Conservation (phyloP, 176 grass and related monocot species). For the Phoenix dactylifera region DNA sequence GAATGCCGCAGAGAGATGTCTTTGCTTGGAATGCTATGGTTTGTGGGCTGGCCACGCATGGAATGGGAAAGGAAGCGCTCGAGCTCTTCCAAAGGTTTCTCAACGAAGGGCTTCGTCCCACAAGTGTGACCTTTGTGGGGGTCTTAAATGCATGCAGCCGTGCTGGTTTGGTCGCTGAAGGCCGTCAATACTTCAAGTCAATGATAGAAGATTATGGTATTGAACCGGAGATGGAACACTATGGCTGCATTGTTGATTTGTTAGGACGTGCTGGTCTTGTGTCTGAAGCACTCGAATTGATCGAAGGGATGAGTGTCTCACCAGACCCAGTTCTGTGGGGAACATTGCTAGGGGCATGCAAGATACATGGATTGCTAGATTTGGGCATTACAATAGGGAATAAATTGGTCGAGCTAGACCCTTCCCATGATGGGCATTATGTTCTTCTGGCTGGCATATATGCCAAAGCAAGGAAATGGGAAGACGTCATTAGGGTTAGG, state of each 20-base stretch:
- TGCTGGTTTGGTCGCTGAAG: slow-evolving; percentile 42
- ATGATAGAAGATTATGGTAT: slow-evolving; percentile 48
- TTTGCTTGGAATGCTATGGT: slow-evolving; percentile 70
- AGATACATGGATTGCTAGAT: slow-evolving; percentile 46
- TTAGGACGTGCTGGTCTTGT: slow-evolving; percentile 49
- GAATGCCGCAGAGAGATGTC: slow-evolving; percentile 33
- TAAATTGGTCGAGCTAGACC: slow-evolving; percentile 47
- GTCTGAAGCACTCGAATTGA: slow-evolving; percentile 47
- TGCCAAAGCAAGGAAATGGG: slow-evolving; percentile 58
- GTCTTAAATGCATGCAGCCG: slow-evolving; percentile 63
- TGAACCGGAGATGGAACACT: slow-evolving; percentile 62
- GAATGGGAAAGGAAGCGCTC: slow-evolving; percentile 34
- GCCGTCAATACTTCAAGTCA: slow-evolving; percentile 31
- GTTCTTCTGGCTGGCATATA: slow-evolving; percentile 59
- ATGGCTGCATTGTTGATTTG: slow-evolving; percentile 67
- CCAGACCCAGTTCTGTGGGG: slow-evolving; percentile 65
- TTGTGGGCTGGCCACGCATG: slow-evolving; percentile 52
- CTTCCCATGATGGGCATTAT: slow-evolving; percentile 59
- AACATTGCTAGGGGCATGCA: slow-evolving; percentile 53
- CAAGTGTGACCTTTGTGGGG: slow-evolving; percentile 59
- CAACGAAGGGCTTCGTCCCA: slow-evolving; percentile 26
- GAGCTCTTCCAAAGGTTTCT: slow-evolving; percentile 47
- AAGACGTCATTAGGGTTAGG: slow-evolving; percentile 49
- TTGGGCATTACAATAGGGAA: slow-evolving; percentile 45
- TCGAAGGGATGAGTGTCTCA: slow-evolving; percentile 41